Base-by-base conservation (phyloP, 805 yeast genomes). In the Torulaspora quercuum region DNA sequence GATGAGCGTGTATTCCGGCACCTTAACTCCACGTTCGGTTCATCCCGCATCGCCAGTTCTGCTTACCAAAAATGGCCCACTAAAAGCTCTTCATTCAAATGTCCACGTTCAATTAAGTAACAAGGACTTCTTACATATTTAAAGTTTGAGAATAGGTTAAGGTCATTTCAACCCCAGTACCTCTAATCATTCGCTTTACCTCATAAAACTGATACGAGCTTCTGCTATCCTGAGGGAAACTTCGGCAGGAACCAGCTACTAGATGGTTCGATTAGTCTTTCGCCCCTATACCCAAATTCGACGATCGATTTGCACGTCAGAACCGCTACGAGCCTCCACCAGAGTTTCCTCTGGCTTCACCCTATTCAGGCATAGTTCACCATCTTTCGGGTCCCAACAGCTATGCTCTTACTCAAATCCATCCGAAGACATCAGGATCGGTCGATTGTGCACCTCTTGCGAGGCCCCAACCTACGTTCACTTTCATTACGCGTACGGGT, bases 51-150 rank as follows among this genome's bases (percentile, higher is more conserved):
- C 68, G 67, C 68, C 67, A 61, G 68, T 64, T 64, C 68, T 63
- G 68, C 68, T 60, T 63, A 63, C 68, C 68, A 63, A 61, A 64
- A 61, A 61, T 61, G 67, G 67, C 67, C 67, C 68, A 63, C 67
- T 62, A 62, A 59, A 61, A 61, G 65, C 65, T 63, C 65, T 57
- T 60, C 66, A 63, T 60, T 58, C 65, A 54, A 52, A 48, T 48
- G 61, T 55, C 65, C 63, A 59, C 63, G 63, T 61, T 61, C 65
- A 59, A 59, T 59, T 57, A 59, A 59, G 64, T 52, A 60, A 59
- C 63, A 56, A 58, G 62, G 63, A 54, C 65, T 56, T 62, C 65
- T 60, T 59, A 61, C 65, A 61, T 58, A 62, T 61, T 61, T 61
- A 58, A 61, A 63, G 65, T 59, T 61, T 62, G 65, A 59, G 66